Evolutionary conservation across 805 yeast genomes (phyloP).

Genomic region (Candida arabinofermentans): DNA sequence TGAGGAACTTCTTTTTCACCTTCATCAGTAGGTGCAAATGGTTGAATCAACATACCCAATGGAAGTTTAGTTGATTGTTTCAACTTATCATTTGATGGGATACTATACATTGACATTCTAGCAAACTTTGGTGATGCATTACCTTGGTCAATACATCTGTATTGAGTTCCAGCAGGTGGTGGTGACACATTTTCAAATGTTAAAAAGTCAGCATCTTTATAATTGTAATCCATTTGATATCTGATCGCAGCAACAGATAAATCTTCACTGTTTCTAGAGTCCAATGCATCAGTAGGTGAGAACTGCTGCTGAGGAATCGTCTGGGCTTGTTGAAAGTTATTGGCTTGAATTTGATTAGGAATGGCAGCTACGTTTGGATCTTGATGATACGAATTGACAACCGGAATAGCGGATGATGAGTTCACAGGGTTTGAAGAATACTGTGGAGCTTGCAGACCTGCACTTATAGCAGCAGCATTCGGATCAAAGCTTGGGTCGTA

Average conservation of each 20-base stretch:
- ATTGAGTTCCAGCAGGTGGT: slow-evolving; percentile 76
- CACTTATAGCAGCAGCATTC: slow-evolving; percentile 29
- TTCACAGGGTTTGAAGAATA: neutral
- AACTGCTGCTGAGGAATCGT: neutral
- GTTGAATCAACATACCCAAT: slow-evolving; percentile 73
- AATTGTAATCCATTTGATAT: slow-evolving; percentile 30
- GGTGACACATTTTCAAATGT: slow-evolving; percentile 79
- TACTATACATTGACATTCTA: slow-evolving; percentile 74
- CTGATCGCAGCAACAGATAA: slow-evolving; percentile 37
- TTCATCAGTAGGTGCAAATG: slow-evolving; percentile 63
- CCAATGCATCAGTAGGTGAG: slow-evolving; percentile 7
- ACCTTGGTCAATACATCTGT: slow-evolving; percentile 73
- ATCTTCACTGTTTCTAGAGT: slow-evolving; percentile 13
- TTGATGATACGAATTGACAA: neutral
- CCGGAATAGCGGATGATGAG: neutral
- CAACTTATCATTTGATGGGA: slow-evolving; percentile 71
- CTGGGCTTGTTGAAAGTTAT: neutral
- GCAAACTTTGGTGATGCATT: slow-evolving; percentile 76
- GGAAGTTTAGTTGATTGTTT: slow-evolving; percentile 73
- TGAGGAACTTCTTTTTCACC: slow-evolving; percentile 60
- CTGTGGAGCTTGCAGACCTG: slow-evolving; percentile 26
- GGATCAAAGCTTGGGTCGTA: slow-evolving; percentile 25
- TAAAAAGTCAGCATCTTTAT: slow-evolving; percentile 45
- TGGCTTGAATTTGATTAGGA: neutral
- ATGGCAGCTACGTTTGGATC: neutral